Conservation (phyloP, 2,329 filamentous ascomycete species). For the Amauroascus niger region DNA sequence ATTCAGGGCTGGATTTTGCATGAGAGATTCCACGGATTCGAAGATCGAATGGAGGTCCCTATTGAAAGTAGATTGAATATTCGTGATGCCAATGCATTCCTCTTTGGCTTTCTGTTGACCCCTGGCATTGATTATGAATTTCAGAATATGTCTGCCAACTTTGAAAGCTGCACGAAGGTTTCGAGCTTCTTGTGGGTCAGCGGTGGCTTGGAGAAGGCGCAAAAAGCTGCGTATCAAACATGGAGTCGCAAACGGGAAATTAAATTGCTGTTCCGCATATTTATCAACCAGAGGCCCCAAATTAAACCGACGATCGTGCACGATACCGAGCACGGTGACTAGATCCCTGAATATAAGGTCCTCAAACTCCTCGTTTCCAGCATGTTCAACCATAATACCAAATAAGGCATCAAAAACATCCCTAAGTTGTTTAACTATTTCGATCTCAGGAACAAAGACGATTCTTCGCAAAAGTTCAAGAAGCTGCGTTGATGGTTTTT, state of each 20-base stretch:
- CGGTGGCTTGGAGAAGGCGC: slow-evolving; percentile 69
- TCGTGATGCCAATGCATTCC: slow-evolving; percentile 73
- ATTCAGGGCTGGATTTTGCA: slow-evolving; percentile 75
- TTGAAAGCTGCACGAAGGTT: slow-evolving; percentile 88
- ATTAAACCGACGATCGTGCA: slow-evolving; percentile 89
- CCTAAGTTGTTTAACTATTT: slow-evolving; percentile 85
- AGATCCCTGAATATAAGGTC: slow-evolving; percentile 85
- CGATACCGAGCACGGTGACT: slow-evolving; percentile 82
- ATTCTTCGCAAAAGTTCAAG: slow-evolving; percentile 67
- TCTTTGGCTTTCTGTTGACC: slow-evolving; percentile 83
- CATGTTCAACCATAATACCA: slow-evolving; percentile 78
- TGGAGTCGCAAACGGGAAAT: slow-evolving; percentile 83
- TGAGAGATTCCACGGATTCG: slow-evolving; percentile 77
- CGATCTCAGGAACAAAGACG: slow-evolving; percentile 90
- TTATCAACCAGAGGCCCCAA: slow-evolving; percentile 81
- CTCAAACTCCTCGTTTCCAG: slow-evolving; percentile 85
- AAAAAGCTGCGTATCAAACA: slow-evolving; percentile 82
- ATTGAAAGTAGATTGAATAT: slow-evolving; percentile 61
- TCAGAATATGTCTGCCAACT: slow-evolving; percentile 83
- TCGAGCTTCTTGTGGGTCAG: slow-evolving; percentile 71
- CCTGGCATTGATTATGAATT: slow-evolving; percentile 85
- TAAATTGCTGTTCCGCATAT: slow-evolving; percentile 80
- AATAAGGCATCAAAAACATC: slow-evolving; percentile 89
- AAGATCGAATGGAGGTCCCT: slow-evolving; percentile 79
- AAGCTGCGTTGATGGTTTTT: slow-evolving; percentile 61